Conservation (phyloP, 345 rosid genomes). For the Excoecaria agallocha region DNA sequence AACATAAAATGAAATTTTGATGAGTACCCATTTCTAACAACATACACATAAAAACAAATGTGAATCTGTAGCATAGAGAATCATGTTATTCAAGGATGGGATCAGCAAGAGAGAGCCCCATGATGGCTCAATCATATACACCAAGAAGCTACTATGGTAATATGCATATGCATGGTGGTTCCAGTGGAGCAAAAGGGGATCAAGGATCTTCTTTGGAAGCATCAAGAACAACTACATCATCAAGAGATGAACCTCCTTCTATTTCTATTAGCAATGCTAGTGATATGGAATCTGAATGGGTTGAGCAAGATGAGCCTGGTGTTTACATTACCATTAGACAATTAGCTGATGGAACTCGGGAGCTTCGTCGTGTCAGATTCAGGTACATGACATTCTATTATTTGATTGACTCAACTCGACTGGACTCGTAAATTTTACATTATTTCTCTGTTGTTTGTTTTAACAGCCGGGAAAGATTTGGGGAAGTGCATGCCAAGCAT, state of each 20-base stretch:
- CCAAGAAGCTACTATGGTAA: constrained; percentile 56
- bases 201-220: constrained; percentile 53
- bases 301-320: constrained; percentile 90
- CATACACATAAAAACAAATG: no score
- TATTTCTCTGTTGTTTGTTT: not conserved
- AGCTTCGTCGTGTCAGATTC: constrained; percentile 97
- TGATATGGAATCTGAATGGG: constrained; percentile 87
- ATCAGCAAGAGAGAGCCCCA: constrained; percentile 82
- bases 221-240: constrained; percentile 75
- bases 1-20: no score
- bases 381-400: constrained; percentile 32
- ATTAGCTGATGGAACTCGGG: constrained; percentile 79
- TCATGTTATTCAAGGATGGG: constrained; percentile 71
- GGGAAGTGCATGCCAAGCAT: constrained; percentile 84
- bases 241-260: constrained; percentile 90
- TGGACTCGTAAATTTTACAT: no score
- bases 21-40: no score
- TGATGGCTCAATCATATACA: constrained; percentile 63
- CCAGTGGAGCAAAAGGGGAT: constrained; percentile 29
- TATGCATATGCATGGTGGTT: constrained; percentile 38
- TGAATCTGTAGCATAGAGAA: constrained; percentile 51
- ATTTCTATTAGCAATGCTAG: constrained; percentile 91
- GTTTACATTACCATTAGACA: constrained; percentile 93
- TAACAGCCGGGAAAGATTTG: constrained; percentile 85
- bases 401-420: no score